Evolutionary conservation across 2,329 filamentous ascomycete species (phyloP), one percentile per base, ranked within the genome.

Genomic region (Hypoxylon rubiginosum): DNA sequence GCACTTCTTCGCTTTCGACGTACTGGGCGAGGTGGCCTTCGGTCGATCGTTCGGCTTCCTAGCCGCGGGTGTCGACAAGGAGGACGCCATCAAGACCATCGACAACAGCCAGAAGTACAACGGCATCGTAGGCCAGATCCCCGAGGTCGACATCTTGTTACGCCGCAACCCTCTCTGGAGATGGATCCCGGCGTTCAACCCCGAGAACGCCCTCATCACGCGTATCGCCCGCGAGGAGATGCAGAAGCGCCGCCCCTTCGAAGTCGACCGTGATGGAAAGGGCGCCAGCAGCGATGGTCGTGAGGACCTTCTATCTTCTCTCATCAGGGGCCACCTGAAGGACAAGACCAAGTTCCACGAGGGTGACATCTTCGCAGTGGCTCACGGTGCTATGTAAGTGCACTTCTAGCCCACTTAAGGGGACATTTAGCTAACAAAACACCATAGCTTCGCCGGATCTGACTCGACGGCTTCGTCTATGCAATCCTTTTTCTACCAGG

Each of bases 381-480:
- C 85, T 3, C 85, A 87, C 64, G 85, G 85, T 9, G 85, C 85
- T 0, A 87, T 86, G 83, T 85, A 69, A 79, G 82, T 76, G 17
- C n/a, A 11, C 43, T 57, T 13, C 9, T 17, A 8, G 21, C 19
- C 39, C 45, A 10, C 19, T 7, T 24, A 21, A 13, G 3, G 21
- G 30, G 13, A 2, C 11, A 48, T 34, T 55, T 15, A 43, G 46
- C 64, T 69, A 19, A 69, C 48, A 58, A 2, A 1, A 19, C 7
- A 41, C 11, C 7, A 26, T 45, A 86, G 84, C 67, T 85, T 88
- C 72, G 86, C 86, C 15, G 87, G 87, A 26, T 88, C 87, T 19
- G 87, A 89, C 76, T 88, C 86, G 0, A 88, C 87, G 0, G 86
- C 87, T 10, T 86, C 84, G 7, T 86, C 84, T 0, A 86, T 87